Evolutionary conservation across 2,329 filamentous ascomycete genomes (phyloP).

Genomic region (Corniculantispora saksenae): DNA sequence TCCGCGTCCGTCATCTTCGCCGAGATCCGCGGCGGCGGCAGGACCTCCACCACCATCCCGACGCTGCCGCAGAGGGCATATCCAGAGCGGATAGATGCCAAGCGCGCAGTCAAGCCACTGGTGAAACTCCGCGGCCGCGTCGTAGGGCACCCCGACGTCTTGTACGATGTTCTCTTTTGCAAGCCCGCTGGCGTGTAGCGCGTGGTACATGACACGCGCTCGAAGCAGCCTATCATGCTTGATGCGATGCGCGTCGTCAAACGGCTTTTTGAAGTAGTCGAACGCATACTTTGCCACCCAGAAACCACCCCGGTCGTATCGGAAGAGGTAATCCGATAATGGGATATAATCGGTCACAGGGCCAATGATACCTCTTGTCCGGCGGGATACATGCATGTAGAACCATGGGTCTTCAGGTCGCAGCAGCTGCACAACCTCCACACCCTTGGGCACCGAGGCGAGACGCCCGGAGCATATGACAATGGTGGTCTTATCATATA

Average conservation of each 20-base stretch:
- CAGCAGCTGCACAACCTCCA: constrained; percentile 44
- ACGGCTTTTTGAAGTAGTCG: constrained; percentile 53
- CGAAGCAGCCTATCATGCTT: constrained; percentile 62
- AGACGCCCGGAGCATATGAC: constrained; percentile 57
- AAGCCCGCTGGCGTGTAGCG: constrained; percentile 59
- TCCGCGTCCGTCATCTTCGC: too few relatives aligned
- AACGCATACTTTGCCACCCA: constrained; percentile 64
- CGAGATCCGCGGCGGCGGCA: too few relatives aligned
- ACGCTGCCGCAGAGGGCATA: constrained; percentile 26
- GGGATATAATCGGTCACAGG: constrained; percentile 28
- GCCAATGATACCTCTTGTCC: constrained; percentile 9
- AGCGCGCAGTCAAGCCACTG: constrained; percentile 30
- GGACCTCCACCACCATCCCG: too few relatives aligned
- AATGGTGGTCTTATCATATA: constrained; percentile 49
- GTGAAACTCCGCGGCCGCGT: constrained; percentile 38
- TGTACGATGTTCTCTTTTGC: constrained; percentile 61
- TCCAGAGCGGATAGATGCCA: constrained; percentile 32
- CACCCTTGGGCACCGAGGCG: constrained; percentile 15
- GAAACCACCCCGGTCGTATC: constrained; percentile 65
- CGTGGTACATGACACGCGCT: constrained; percentile 63
- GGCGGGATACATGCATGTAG: constrained; percentile 59
- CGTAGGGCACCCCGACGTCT: constrained; percentile 60
- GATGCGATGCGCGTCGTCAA: constrained; percentile 60
- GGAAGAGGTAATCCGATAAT: constrained; percentile 55
- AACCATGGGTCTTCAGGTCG: constrained; percentile 62